These are phyloP conservation scores for Penicillium digitatum DNA, from an alignment of 2,329 filamentous ascomycete species.

Conservation along the genomic window DNA sequence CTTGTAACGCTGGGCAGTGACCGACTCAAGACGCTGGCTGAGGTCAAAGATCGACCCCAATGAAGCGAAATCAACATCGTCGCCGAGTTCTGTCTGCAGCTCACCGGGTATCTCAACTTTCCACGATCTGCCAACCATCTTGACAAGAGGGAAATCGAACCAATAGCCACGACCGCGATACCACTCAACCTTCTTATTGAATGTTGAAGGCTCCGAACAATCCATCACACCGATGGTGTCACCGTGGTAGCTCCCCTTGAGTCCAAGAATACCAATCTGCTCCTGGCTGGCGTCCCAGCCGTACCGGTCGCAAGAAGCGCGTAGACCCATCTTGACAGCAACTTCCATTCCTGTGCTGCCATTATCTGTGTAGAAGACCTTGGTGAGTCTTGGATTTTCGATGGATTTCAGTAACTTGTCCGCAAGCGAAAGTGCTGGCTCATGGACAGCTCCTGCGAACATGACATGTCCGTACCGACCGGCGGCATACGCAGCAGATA, in stretches of 20 bases:
- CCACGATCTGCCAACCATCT: slow-evolving; percentile 65
- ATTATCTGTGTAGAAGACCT: slow-evolving; percentile 81
- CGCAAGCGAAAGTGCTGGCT: slow-evolving; percentile 68
- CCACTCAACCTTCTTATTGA: slow-evolving; percentile 82
- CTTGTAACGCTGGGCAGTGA: slow-evolving; percentile 53
- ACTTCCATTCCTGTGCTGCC: slow-evolving; percentile 81
- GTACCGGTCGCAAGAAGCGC: slow-evolving; percentile 64
- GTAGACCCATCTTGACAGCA: slow-evolving; percentile 77
- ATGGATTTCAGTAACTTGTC: slow-evolving; percentile 59
- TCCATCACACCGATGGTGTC: slow-evolving; percentile 90
- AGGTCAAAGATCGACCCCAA: slow-evolving; percentile 61
- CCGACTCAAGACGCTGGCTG: slow-evolving; percentile 44
- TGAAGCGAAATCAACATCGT: slow-evolving; percentile 44
- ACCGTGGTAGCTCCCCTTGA: slow-evolving; percentile 79
- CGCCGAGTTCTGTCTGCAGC: slow-evolving; percentile 48
- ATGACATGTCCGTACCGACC: slow-evolving; percentile 84
- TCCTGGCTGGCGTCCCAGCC: slow-evolving; percentile 58
- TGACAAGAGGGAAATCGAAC: slow-evolving; percentile 73
- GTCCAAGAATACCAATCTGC: slow-evolving; percentile 63
- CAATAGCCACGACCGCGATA: slow-evolving; percentile 74
- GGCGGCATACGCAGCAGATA: slow-evolving; percentile 75
- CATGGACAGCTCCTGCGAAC: slow-evolving; percentile 76
- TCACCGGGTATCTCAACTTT: slow-evolving; percentile 54
- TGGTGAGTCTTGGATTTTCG: slow-evolving; percentile 61
- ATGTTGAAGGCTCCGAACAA: slow-evolving; percentile 70